phyloP scores from a whole-genome alignment of 1,139 yeast genomes.

The Debaryomyces sp. region DNA sequence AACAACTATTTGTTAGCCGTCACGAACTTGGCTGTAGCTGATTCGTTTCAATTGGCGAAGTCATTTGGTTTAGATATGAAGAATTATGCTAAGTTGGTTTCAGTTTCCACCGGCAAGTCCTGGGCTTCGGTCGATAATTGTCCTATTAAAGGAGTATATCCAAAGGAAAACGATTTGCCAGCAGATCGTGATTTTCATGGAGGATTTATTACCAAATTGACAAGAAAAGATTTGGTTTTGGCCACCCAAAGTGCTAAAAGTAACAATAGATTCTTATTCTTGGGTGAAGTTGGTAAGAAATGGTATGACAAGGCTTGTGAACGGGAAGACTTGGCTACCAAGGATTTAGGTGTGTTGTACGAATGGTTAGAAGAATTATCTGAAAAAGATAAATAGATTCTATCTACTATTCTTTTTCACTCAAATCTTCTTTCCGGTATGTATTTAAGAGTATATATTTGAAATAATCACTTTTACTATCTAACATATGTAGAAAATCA shows the following conservation, averaged over 20 bases:
- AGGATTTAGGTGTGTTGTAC: conserved; percentile 50
- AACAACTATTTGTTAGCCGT: conserved; percentile 62
- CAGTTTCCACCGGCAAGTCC: conserved; percentile 61
- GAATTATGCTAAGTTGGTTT: conserved; percentile 53
- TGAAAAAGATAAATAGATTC: conserved; percentile 4
- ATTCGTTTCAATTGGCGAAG: conserved; percentile 61
- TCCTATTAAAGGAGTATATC: conserved; percentile 57
- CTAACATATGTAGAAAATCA: background rate
- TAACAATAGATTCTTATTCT: conserved; percentile 37
- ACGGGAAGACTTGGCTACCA: conserved; percentile 41
- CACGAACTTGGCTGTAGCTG: conserved; percentile 62
- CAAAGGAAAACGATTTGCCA: conserved; percentile 45
- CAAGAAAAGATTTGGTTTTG: conserved; percentile 59
- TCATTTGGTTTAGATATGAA: conserved; percentile 54
- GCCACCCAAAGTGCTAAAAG: conserved; percentile 53
- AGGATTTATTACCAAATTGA: conserved; percentile 58
- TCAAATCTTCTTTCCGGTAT: background rate
- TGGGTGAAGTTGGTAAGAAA: conserved; percentile 44
- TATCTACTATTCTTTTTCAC: background rate
- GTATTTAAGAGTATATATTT: background rate
- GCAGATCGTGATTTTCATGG: conserved; percentile 52
- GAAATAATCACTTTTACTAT: background rate
- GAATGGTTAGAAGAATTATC: conserved; percentile 41
- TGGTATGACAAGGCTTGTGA: conserved; percentile 53
- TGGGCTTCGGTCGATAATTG: conserved; percentile 66